Evolutionary conservation across 768 basidiomycete genomes (phyloP), one percentile per base, ranked within the genome.

Genomic region (Piloderma croceum): DNA sequence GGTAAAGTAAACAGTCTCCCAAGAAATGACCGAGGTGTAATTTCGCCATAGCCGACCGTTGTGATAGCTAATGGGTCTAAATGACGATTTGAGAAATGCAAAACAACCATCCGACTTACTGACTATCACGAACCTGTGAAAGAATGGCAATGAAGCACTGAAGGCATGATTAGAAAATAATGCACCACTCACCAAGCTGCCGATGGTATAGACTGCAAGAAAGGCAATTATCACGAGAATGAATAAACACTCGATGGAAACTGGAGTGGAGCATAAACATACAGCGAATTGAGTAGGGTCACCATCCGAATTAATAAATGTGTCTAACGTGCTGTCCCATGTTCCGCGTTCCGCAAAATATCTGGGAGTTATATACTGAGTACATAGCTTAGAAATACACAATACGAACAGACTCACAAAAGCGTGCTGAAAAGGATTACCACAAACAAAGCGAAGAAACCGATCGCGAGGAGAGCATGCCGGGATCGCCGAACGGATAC

Each of bases 41-140:
- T 88, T 60, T 94, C 91, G 25, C 91, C 91, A 50, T 91, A 94
- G 10, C 91, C 89, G 1, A 90, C 87, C 0, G 90, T 92, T 3
- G 84, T 85, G 46, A 92, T 91, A 0, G 90, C 83, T 85, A 44
- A 12, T n/a, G 29, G 27, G 4, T 18, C 9, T 9, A 13, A 25
- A 13, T 13, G 33, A 13, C 17, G 9, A 13, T 18, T 29, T 9
- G 27, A 13, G 33, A 22, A 11, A 25, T 34, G 36, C 10, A 12
- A 27, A 6, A 22, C 25, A 5, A 27, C 31, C 6, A 24, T 12
- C 18, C n/a, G 17, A 82, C 83, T 66, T 52, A 85, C 85, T 88
- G 50, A 83, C 83, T 44, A 88, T 65, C 18, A 87, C 84, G 44
- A 86, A 88, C 81, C 73, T 72, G 39, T 7, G 15, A 24, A 21